Base-by-base conservation (phyloP, 305 asterid genomes). In the Coffea humblotiana region DNA sequence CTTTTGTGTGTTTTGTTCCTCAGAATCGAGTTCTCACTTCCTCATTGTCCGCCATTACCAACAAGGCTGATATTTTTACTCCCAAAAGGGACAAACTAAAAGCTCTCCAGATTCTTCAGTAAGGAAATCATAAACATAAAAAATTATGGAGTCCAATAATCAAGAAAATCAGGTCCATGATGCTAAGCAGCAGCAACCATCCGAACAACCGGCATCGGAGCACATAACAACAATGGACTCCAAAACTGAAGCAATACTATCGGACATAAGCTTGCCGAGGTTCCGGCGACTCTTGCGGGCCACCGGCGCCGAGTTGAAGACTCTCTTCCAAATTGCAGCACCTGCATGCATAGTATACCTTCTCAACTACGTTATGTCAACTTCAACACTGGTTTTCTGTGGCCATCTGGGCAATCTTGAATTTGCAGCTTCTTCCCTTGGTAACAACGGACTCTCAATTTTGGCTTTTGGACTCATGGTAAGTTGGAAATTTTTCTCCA, bases 351-450 rank as follows among this genome's bases (percentile, higher is more conserved):
- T 72, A 9, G 76, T 37, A 45, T 49, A 69, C 72, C 66, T 81
- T 15, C 63, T 76, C 77, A 76, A 76, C 78, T 56, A 71, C 48
- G 61, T 73, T 32, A 71, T 77, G 43, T 61, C 81, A 3, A 21
- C 48, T 21, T 45, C 80, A 11, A 77, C 84, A 6, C 84, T 54
- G 66, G 40, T 81, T 19, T 81, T 77, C 43, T 61, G 81, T 58
- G 84, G 84, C 49, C 84, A 81, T 49, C 84, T 81, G 27, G 81
- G 84, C 1, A 81, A 61, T 14, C 58, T 61, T 40, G 74, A 81
- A 8, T 77, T 77, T 6, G 81, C 84, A 10, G 84, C 84, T 0
- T 45, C 80, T 2, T 77, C 78, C 23, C 78, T 81, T 37, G 84
- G 80, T 4, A 81, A 58, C 78, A 61, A 77, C 12, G 84, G 77